A percentile compares a stretch with the other conserved stretches of the same genome.
These are phyloP conservation scores for Moesziomyces sp. DNA, from an alignment of 1,284 basidiomycete species.

Conservation along the genomic window DNA sequence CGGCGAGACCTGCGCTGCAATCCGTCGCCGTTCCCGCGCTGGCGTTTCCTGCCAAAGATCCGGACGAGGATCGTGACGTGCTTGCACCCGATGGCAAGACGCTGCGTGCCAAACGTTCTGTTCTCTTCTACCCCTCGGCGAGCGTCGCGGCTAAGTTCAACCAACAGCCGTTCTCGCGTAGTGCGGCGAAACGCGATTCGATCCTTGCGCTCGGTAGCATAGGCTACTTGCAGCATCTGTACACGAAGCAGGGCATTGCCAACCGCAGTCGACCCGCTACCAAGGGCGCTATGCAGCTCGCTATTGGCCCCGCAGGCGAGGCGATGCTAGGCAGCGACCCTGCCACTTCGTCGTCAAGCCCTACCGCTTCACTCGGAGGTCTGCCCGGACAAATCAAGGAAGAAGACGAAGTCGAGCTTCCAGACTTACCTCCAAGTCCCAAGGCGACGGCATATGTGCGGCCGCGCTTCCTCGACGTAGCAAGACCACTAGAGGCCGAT, in stretches of 20 bases:
- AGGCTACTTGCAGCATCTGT: constrained; percentile 56
- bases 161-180: constrained; percentile 53
- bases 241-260: constrained; percentile 57
- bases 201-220: constrained; percentile 57
- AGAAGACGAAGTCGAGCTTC: constrained; percentile 11
- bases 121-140: constrained; percentile 48
- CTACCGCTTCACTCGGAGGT: too few relatives aligned
- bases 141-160: constrained; percentile 45
- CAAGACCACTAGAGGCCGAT: constrained; percentile 53
- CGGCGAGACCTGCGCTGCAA: constrained; percentile 1
- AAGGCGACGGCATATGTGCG: constrained; percentile 20
- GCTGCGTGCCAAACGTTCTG: constrained; percentile 23
- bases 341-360: neutral
- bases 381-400: constrained; percentile 5
- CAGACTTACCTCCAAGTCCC: constrained; percentile 41
- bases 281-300: constrained; percentile 39
- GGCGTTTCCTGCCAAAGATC: constrained; percentile 31
- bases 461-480: constrained; percentile 35
- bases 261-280: constrained; percentile 37
- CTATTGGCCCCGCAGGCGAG: constrained; percentile 54
- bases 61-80: constrained; percentile 30
- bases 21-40: neutral
- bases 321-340: constrained; percentile 16
- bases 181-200: constrained; percentile 54
- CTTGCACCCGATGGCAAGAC: constrained; percentile 36